Evolutionary conservation across 371 early-diverging fungal species (phyloP), one percentile per base, ranked within the genome.

Genomic region (Nosema granulosis): DNA sequence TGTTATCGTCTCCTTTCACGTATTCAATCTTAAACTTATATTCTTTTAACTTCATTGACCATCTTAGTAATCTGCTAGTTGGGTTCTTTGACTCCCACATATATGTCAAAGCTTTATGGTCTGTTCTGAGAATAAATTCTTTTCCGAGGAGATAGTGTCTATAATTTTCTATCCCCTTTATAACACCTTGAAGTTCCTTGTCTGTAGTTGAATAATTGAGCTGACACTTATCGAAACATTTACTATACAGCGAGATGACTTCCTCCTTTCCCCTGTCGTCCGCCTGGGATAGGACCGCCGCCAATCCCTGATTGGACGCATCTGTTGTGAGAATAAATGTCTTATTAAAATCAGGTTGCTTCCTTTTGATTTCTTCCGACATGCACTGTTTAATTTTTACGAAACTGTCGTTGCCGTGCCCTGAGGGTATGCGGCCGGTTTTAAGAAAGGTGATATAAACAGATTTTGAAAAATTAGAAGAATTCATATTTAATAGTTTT

Each of bases 21-120:
- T 63, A 34, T 35, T 63, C 63, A 3, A 63, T 22, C 20, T 32
- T 35, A 6, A 63, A 34, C 3, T 34, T 18, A 35, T 34, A 63
- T 22, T 63, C 63, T 35, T 63, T 34, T 34, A 63, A 22, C 11
- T 34, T 31, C 6, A 63, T 3, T 3, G 63, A 32, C 38, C 38
- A 63, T 63, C 63, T 63, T 35, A 35, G 9, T 6, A 63, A 20
- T 37, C 63, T 4, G 37, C 37, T 11, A 16, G 3, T 63, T 1
- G 35, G 3, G 6, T 63, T 63, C 20, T 35, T 63, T 3, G 37
- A 63, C 34, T 63, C 35, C 32, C 32, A 63, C 9, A 63, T 22
- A 37, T 63, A 63, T 35, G 32, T 20, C 1, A 63, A 3, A 1
- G 63, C 63, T 34, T 35, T 63, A 38, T 63, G 63, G 22, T 63